Percentiles rank a stretch among this genome's conserved stretches.
Conservation (phyloP, 306 rosid genomes). For the Psophocarpus tetragonolobus region DNA sequence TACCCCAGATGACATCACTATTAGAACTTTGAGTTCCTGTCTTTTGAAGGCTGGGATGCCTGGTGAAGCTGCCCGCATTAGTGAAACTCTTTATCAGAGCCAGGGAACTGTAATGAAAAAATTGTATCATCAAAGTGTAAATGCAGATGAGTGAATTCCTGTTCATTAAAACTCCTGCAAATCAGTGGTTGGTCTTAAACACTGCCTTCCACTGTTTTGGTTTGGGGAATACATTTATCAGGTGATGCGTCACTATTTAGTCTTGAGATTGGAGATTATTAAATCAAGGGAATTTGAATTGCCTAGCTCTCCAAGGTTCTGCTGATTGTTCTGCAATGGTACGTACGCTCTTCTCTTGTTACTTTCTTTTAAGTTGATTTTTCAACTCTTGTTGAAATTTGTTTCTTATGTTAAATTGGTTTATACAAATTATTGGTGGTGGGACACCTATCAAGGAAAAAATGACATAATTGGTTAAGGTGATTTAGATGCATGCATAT, state of each 20-base stretch:
- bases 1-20: slow-evolving; percentile 1
- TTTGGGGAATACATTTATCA: slow-evolving; percentile 28
- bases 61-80: not conserved
- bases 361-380: not conserved
- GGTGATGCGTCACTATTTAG: slow-evolving; percentile 9
- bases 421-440: not conserved
- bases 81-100: not conserved
- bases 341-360: not conserved
- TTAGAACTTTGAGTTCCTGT: not conserved
- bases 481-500: not conserved
- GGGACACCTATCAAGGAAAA: not conserved
- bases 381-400: not conserved
- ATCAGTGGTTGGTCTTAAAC: not conserved
- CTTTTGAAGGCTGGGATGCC: slow-evolving; percentile 16
- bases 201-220: not conserved
- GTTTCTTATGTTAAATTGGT: not conserved
- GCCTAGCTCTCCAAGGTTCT: slow-evolving; percentile 11
- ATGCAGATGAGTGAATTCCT: not conserved
- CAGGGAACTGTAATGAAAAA: not conserved
- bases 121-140: not conserved
- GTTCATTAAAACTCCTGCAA: not conserved
- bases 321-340: slow-evolving; percentile 2
- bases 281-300: slow-evolving; percentile 5
- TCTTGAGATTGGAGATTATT: slow-evolving; percentile 5
- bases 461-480: not conserved